Base-by-base conservation (phyloP, 1,284 basidiomycete species). In the Malassezia dermatis region DNA sequence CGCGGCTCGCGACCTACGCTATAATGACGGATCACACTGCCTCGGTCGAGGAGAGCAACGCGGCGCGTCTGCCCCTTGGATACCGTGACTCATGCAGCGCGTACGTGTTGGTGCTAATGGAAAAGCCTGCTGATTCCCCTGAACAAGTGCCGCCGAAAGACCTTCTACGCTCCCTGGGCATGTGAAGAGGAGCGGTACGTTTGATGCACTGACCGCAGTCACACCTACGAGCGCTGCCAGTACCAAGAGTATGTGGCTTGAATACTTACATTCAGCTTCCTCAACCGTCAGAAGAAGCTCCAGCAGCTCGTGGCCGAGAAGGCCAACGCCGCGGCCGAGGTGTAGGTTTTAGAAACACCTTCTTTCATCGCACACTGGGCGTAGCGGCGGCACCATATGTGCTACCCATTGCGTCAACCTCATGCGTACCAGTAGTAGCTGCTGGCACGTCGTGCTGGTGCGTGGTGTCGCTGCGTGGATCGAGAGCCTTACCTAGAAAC, bases 31-130 rank as follows among this genome's bases (percentile, higher is more conserved):
- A 57, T 54, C 66, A 72, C 48, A 86, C 84, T 51, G 89, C 89
- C 48, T 88, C 88, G 31, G 85, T 89, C 72, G 79, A 82, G 59
- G 86, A 91, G 76, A 80, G 88, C 75, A 86, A 87, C 76, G 80
- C 81, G 7, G 80, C 85, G 58, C 80, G 79, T 59, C 80, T 91
- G 23, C 89, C 89, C 8, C 64, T 93, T 8, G 85, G 81, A 11
- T 94, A 86, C 84, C 80, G 89, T 69, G 89, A 94, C 77, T 82
- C 85, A 64, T 94, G 89, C 77, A 91, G 89, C 65, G 83, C 88
- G 89, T 93, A 75, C 71, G 86, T 82, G 3, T 26, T 7, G 23
- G n/a, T 21, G 15, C 49, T 49, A 24, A 57, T 27, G 10, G 17
- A 42, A 34, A 66, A 89, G 89, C 43, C 79, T 91, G 37, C 78